Percentiles rank a stretch among this genome's conserved stretches.
These are phyloP conservation scores for Pleurostoma richardsiae DNA, from an alignment of 2,329 filamentous ascomycete genomes.

Conservation along the genomic window DNA sequence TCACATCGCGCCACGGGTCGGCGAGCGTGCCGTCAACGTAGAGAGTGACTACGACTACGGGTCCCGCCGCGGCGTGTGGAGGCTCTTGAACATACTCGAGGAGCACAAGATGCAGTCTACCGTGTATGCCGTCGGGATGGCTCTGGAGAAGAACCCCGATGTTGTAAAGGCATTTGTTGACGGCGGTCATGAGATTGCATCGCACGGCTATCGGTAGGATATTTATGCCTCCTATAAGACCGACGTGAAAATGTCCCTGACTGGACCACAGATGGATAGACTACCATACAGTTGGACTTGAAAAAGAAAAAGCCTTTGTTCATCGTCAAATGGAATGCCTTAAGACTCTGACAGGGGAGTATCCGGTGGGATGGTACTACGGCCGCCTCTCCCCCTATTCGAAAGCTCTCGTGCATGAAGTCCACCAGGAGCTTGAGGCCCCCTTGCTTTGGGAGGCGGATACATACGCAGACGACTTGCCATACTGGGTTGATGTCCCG, in stretches of 20 bases:
- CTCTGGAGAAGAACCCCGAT: conserved; percentile 9
- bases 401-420: conserved; percentile 9
- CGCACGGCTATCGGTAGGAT: conserved; percentile 6
- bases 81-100: conserved; percentile 9
- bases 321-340: conserved; percentile 5
- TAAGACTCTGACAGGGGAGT: conserved; percentile 7
- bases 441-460: conserved; percentile 10
- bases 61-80: conserved; percentile 11
- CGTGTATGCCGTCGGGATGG: conserved; percentile 7
- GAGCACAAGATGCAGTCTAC: conserved; percentile 6
- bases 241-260: background rate
- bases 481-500: conserved; percentile 13
- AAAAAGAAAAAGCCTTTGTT: conserved; percentile 8
- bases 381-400: conserved; percentile 8
- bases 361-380: conserved; percentile 13
- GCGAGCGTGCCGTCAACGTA: conserved; percentile 7
- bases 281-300: conserved; percentile 7
- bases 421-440: conserved; percentile 6
- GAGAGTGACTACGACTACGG: conserved; percentile 15
- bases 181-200: conserved; percentile 11
- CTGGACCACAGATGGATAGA: conserved; percentile 8
- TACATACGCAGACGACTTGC: conserved; percentile 13
- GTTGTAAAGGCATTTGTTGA: conserved; percentile 7
- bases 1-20: conserved; percentile 5
- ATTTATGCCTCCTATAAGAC: no score